Evolutionary conservation across 23 red algal species (phyloP).

Genomic region (Gracilaria gracilis): DNA sequence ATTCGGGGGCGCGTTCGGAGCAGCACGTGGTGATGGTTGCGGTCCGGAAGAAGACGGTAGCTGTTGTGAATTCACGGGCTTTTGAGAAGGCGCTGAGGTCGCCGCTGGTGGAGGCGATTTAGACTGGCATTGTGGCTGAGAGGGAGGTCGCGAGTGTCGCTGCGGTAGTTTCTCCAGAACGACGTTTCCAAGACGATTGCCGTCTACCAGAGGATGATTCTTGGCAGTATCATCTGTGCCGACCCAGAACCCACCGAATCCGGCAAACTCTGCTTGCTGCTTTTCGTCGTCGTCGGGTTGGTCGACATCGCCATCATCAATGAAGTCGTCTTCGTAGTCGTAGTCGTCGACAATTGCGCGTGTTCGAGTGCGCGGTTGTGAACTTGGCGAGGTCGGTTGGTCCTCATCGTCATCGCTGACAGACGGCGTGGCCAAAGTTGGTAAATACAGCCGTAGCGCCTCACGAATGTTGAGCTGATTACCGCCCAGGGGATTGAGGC

Average conservation of each 20-base stretch:
- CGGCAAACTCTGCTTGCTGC: conserved; percentile 19
- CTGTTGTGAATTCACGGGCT: neutral
- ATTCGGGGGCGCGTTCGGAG: neutral
- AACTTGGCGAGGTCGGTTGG: neutral
- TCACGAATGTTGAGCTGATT: conserved; percentile 77
- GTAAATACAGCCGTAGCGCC: conserved; percentile 43
- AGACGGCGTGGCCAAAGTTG: conserved; percentile 14
- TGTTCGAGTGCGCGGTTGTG: conserved; percentile 19
- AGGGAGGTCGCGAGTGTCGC: neutral
- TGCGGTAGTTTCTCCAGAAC: conserved; percentile 14
- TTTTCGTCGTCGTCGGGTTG: conserved; percentile 43
- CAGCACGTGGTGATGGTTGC: neutral
- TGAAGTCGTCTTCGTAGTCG: conserved; percentile 76
- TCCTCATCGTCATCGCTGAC: conserved; percentile 42
- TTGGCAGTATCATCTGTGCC: conserved; percentile 11
- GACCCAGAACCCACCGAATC: conserved; percentile 51
- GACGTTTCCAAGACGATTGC: conserved; percentile 44
- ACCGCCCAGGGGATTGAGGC: conserved; percentile 67
- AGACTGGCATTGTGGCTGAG: neutral
- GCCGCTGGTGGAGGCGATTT: neutral
- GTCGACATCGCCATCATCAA: conserved; percentile 59
- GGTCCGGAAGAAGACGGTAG: neutral
- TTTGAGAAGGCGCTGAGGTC: neutral
- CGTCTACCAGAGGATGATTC: conserved; percentile 1
- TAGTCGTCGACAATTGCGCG: conserved; percentile 56